phyloP scores from a whole-genome alignment of 176 grass and related monocot species.

The Raddia guianensis region DNA sequence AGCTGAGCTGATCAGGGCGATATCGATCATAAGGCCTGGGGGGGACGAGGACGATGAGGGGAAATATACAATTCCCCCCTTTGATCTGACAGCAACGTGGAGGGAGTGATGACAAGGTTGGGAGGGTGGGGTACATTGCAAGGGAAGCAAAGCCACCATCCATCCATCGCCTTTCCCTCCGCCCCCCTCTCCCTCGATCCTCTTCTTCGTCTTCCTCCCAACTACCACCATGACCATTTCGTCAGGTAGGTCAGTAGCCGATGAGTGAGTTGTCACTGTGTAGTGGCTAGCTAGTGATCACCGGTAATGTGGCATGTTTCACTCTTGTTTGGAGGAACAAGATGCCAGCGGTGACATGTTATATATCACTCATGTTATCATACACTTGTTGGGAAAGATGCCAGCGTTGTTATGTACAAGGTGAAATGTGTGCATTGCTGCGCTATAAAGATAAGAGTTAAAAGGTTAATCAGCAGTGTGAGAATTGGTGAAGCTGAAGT shows the following conservation, averaged over 20 bases:
- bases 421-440: not conserved
- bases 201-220: slow-evolving; percentile 5
- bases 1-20: not conserved
- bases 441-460: slow-evolving; percentile 8
- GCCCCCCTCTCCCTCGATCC: not conserved
- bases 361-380: too few species aligned
- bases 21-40: not conserved
- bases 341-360: too few species aligned
- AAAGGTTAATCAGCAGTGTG: not conserved
- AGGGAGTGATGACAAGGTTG: slow-evolving; percentile 36
- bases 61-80: slow-evolving; percentile 7
- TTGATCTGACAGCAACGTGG: slow-evolving; percentile 43
- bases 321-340: not conserved
- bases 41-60: not conserved
- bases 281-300: not conserved
- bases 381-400: not conserved
- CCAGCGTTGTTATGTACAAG: not conserved
- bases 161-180: slow-evolving; percentile 16
- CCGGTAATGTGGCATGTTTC: not conserved
- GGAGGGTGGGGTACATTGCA: slow-evolving; percentile 58
- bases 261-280: not conserved
- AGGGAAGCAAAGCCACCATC: slow-evolving; percentile 61
- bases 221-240: slow-evolving; percentile 31
- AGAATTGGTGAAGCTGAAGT: not conserved
- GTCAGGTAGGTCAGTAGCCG: not conserved